Percentiles rank a stretch among this genome's conserved stretches.
Conservation (phyloP, 495 filamentous ascomycete genomes). For the Cercophora scortea region DNA sequence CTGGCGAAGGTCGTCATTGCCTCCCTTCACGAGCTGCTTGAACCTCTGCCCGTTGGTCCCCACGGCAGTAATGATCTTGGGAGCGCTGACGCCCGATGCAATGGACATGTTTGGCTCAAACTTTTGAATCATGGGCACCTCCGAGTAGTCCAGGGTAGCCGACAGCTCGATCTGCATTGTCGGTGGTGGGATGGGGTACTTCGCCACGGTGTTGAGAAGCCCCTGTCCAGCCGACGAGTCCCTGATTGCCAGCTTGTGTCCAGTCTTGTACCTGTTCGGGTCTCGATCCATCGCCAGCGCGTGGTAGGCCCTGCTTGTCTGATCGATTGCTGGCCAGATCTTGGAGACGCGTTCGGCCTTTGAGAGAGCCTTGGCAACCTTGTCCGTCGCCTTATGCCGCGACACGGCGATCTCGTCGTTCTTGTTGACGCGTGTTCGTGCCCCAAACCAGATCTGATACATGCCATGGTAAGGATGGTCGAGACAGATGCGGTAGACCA, state of each 20-base stretch:
- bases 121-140: conserved; percentile 59
- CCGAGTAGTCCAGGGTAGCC: conserved; percentile 63
- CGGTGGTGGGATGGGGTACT: conserved; percentile 69
- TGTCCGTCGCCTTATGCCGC: conserved; percentile 61
- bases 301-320: conserved; percentile 67
- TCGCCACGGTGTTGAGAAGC: conserved; percentile 49
- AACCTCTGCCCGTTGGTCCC: conserved; percentile 68
- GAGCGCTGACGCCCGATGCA: conserved; percentile 82
- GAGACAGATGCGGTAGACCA: conserved; percentile 73
- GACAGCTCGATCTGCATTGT: conserved; percentile 80
- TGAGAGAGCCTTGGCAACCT: conserved; percentile 51
- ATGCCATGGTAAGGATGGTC: conserved; percentile 96
- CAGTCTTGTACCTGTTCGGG: conserved; percentile 51
- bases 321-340: conserved; percentile 61
- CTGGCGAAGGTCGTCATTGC: conserved; percentile 93
- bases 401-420: conserved; percentile 67
- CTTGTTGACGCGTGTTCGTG: conserved; percentile 52
- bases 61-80: conserved; percentile 79
- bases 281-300: conserved; percentile 61
- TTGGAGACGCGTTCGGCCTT: conserved; percentile 33
- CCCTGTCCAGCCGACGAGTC: conserved; percentile 47
- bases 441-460: conserved; percentile 86
- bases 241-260: conserved; percentile 53
- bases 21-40: conserved; percentile 89
- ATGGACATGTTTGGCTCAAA: conserved; percentile 69